Conservation (phyloP, 805 yeast species). For the Lipomyces orientalis region DNA sequence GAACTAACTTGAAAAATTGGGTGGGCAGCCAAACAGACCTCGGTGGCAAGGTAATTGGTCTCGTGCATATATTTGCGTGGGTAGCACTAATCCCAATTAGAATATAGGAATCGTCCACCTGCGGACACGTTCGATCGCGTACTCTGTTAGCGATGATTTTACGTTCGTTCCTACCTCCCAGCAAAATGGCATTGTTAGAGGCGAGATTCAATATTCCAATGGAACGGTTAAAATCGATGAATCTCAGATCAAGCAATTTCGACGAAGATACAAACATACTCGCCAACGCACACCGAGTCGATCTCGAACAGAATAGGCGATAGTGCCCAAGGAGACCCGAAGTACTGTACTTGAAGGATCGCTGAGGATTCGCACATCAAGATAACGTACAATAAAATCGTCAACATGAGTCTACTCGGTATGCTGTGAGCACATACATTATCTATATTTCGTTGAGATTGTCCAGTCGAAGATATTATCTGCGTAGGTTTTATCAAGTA, state of each 20-base stretch:
- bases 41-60: background rate
- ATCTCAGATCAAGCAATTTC: constrained; percentile 18
- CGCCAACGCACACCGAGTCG: background rate
- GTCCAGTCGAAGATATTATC: constrained; percentile 29
- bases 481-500: constrained; percentile 18
- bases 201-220: constrained; percentile 20
- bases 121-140: constrained; percentile 25
- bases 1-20: constrained; percentile 24
- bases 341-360: background rate
- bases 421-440: background rate
- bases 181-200: constrained; percentile 20
- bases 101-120: constrained; percentile 18
- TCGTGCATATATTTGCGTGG: background rate
- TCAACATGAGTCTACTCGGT: background rate
- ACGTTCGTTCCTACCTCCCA: constrained; percentile 18
- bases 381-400: background rate
- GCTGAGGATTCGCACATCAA: background rate
- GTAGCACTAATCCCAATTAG: background rate
- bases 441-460: constrained; percentile 37
- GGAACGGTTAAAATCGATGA: constrained; percentile 25
- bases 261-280: constrained; percentile 20
- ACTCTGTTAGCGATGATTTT: constrained; percentile 27
- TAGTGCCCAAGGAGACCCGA: background rate
- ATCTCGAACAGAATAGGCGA: background rate
- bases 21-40: background rate